A percentile compares a stretch with the other conserved stretches of the same genome.
phyloP scores from a whole-genome alignment of 805 yeast genomes.

The Candida qinlingensis region DNA sequence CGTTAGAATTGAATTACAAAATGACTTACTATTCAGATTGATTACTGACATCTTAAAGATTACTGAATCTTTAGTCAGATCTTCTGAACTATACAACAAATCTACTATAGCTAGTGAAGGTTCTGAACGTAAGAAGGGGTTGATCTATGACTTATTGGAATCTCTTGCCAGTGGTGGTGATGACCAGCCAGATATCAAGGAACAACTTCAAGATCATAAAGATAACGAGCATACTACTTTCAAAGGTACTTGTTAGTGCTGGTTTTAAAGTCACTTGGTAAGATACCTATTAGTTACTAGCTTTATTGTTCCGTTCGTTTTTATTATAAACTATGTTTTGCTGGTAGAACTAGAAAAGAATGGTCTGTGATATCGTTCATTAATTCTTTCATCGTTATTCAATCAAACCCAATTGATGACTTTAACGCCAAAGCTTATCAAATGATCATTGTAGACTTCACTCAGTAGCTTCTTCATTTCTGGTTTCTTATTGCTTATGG shows the following conservation, averaged over 20 bases:
- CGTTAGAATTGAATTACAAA: slow-evolving; percentile 64
- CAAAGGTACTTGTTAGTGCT: slow-evolving; percentile 23
- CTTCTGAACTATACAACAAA: slow-evolving; percentile 32
- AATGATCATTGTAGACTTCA: no score
- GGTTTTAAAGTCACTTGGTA: no score
- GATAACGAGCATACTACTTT: slow-evolving; percentile 23
- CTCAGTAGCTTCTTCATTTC: no score
- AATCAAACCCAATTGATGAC: no score
- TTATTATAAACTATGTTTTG: no score
- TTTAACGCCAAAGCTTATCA: no score
- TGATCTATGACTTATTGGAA: slow-evolving; percentile 42
- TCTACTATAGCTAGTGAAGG: slow-evolving; percentile 5
- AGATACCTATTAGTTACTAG: no score
- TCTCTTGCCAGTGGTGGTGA: slow-evolving; percentile 55
- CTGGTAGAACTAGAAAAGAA: no score
- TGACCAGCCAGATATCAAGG: slow-evolving; percentile 26
- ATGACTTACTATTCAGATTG: slow-evolving; percentile 53
- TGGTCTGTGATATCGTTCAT: no score
- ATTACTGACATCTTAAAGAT: slow-evolving; percentile 54
- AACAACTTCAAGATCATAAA: slow-evolving; percentile 18
- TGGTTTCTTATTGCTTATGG: no score
- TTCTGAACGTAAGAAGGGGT: slow-evolving; percentile 24
- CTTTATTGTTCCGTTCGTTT: no score
- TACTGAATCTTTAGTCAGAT: slow-evolving; percentile 45
- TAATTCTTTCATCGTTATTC: no score